Percentiles rank a stretch among this genome's conserved stretches.
Evolutionary conservation across 129 eudicot species (phyloP).

Genomic region (Flaveria trinervia): DNA sequence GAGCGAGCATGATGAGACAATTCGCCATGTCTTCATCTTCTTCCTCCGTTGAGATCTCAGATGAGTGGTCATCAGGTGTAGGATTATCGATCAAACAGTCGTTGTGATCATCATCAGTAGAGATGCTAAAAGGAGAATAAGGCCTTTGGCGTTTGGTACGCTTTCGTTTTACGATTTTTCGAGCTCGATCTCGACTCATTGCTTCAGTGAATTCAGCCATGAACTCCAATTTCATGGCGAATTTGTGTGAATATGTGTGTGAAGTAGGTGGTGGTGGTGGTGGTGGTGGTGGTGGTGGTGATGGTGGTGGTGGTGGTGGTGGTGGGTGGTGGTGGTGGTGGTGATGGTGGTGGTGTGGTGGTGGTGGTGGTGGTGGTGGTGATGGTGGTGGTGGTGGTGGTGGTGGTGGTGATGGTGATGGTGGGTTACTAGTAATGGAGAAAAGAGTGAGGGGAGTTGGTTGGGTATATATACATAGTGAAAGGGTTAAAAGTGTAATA

Average conservation of each 20-base stretch:
- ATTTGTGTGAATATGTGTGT: conserved; percentile 15
- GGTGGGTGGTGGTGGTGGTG: neutral
- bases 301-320: conserved; percentile 4
- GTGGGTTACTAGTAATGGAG: neutral
- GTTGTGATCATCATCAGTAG: conserved; percentile 3
- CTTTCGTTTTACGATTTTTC: conserved; percentile 47
- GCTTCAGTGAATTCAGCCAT: conserved; percentile 44
- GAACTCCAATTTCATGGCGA: conserved; percentile 46
- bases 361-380: too few relatives aligned
- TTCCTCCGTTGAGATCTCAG: conserved; percentile 48
- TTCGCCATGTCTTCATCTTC: conserved; percentile 78
- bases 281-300: too few relatives aligned
- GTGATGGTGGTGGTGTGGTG: conserved; percentile 5
- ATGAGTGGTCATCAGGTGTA: conserved; percentile 22
- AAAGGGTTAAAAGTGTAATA: conserved; percentile 33
- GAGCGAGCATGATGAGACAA: conserved; percentile 76
- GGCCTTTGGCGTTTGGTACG: conserved; percentile 68
- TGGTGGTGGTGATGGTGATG: neutral
- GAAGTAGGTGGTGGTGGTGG: neutral
- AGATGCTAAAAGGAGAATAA: conserved; percentile 24
- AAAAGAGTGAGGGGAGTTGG: conserved; percentile 28
- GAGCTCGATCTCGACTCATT: conserved; percentile 33
- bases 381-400: too few relatives aligned
- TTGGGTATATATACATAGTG: conserved; percentile 38
- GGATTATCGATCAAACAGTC: conserved; percentile 21